Conservation (phyloP, 768 basidiomycete genomes). For the Tylopilus felleus region DNA sequence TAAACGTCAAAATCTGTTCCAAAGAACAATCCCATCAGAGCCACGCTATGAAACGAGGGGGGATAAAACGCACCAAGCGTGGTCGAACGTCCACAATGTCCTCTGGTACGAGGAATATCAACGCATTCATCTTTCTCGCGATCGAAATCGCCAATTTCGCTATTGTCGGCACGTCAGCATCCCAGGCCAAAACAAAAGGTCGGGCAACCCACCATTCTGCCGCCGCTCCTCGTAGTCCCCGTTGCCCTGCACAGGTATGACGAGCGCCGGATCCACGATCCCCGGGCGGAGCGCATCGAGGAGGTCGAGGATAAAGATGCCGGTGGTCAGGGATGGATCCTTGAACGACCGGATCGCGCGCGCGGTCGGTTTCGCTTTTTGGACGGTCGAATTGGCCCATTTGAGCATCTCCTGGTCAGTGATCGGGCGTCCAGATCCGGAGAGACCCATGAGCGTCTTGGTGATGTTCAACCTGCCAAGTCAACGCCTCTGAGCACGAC, state of each 20-base stretch:
- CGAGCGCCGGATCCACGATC: conserved; percentile 86
- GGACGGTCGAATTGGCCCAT: conserved; percentile 92
- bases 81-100: conserved; percentile 95
- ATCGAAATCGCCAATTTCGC: conserved; percentile 98
- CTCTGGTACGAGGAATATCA: conserved; percentile 96
- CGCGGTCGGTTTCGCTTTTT: conserved; percentile 57
- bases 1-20: conserved; percentile 86
- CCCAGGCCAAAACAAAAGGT: not conserved
- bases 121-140: conserved; percentile 93
- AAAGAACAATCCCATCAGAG: not conserved
- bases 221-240: conserved; percentile 84
- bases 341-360: conserved; percentile 87
- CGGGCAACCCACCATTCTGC: conserved; percentile 79
- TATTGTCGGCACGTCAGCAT: conserved; percentile 29
- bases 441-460: conserved; percentile 78
- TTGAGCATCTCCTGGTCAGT: conserved; percentile 91
- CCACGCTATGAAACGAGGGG: not conserved
- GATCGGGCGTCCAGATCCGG: conserved; percentile 73
- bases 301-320: conserved; percentile 89
- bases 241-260: conserved; percentile 55
- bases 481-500: too few species aligned
- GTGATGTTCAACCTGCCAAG: conserved; percentile 73
- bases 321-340: conserved; percentile 85
- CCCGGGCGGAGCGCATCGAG: conserved; percentile 90
- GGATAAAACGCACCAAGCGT: conserved; percentile 61